A percentile compares a stretch with the other conserved stretches of the same genome.
Conservation (phyloP, 768 basidiomycete genomes). For the Neoboletus brunneissimus region DNA sequence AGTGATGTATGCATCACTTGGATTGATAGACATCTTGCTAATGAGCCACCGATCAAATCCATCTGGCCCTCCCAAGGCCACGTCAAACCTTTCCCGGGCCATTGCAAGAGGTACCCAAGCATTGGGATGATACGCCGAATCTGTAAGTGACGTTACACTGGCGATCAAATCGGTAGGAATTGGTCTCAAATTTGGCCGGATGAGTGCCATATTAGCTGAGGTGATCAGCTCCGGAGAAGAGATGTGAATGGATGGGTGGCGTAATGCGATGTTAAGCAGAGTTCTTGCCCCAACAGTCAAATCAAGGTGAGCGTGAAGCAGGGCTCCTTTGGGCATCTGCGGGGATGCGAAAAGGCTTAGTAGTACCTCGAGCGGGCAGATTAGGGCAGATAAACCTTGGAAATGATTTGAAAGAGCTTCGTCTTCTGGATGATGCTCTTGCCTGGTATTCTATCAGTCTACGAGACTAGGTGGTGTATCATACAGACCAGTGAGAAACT, state of each 20-base stretch:
- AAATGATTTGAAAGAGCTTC: conserved; percentile 56
- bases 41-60: conserved; percentile 71
- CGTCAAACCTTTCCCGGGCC: conserved; percentile 53
- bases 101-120: conserved; percentile 54
- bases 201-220: conserved; percentile 37
- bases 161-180: conserved; percentile 34
- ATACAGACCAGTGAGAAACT: conserved; percentile 62
- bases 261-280: conserved; percentile 52
- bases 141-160: conserved; percentile 30
- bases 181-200: conserved; percentile 53
- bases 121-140: conserved; percentile 40
- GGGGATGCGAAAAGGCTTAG: not conserved
- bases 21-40: conserved; percentile 61
- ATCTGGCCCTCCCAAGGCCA: conserved; percentile 52
- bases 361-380: not conserved
- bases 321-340: conserved; percentile 79
- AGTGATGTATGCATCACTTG: conserved; percentile 67
- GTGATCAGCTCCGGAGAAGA: conserved; percentile 42
- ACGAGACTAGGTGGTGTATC: not conserved
- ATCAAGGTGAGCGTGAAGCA: conserved; percentile 75
- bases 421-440: conserved; percentile 59
- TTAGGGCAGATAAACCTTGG: conserved; percentile 41
- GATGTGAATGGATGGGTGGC: conserved; percentile 61
- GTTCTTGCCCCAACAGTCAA: conserved; percentile 58
- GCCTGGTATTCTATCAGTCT: conserved; percentile 32